These are phyloP conservation scores for Podospora pseudocomata DNA, from an alignment of 495 filamentous ascomycete genomes.

Conservation along the genomic window DNA sequence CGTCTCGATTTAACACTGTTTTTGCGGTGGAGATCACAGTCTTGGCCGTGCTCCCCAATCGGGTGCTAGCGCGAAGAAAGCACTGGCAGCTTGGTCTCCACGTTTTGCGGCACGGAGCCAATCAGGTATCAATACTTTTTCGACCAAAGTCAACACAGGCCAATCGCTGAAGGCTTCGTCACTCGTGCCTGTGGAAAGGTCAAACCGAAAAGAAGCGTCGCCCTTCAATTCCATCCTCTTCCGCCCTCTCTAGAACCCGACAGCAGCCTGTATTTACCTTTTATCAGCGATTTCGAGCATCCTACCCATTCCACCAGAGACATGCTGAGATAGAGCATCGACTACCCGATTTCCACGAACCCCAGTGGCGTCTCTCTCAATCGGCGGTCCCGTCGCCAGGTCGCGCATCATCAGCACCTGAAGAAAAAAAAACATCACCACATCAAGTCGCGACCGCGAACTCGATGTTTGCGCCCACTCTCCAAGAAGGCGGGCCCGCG, in stretches of 20 bases:
- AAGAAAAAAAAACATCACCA: slow-evolving; percentile 4
- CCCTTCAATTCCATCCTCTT: slow-evolving; percentile 15
- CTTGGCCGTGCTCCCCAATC: slow-evolving; percentile 20
- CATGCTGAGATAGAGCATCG: neutral
- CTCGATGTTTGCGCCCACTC: slow-evolving; percentile 61
- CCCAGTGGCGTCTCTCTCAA: neutral
- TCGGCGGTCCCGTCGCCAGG: neutral
- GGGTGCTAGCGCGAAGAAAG: slow-evolving; percentile 19
- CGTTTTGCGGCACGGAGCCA: slow-evolving; percentile 24
- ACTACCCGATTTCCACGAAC: slow-evolving; percentile 6
- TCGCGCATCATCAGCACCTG: slow-evolving; percentile 12
- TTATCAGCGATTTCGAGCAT: slow-evolving; percentile 5
- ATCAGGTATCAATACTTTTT: slow-evolving; percentile 30
- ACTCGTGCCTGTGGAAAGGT: slow-evolving; percentile 21
- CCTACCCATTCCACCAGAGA: slow-evolving; percentile 10
- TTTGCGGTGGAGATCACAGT: neutral
- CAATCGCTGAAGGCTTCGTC: slow-evolving; percentile 39
- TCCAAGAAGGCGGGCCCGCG: slow-evolving; percentile 44
- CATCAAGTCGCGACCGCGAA: slow-evolving; percentile 11
- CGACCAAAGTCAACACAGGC: slow-evolving; percentile 38
- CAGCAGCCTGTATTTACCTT: neutral
- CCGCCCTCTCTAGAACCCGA: slow-evolving; percentile 3
- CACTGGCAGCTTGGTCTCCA: slow-evolving; percentile 26
- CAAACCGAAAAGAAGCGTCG: slow-evolving; percentile 1
- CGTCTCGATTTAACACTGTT: neutral